Base-by-base conservation (phyloP, 2,329 filamentous ascomycete genomes). In the Didymella pomorum region DNA sequence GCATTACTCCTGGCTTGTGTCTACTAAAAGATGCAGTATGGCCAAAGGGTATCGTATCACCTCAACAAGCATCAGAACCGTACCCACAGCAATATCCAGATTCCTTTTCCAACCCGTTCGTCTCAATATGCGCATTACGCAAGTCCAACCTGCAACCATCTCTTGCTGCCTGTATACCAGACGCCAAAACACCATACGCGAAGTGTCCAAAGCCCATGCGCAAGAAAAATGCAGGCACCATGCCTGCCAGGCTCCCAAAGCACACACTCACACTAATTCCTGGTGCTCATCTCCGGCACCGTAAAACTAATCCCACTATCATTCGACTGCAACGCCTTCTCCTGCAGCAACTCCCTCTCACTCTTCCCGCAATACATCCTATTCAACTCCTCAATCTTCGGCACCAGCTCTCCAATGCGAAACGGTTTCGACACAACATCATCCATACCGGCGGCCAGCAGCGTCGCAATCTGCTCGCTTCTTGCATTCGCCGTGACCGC, bases 371-470 rank as follows among this genome's bases (percentile, higher is more conserved):
- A 47, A 11, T 67, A 71, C 26, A 61, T 68, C 9, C 52, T 63
- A 48, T 78, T 74, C 50, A 83, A 62, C 60, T 83, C 80, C 56
- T 83, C 80, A 48, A 83, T 82, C 69, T 83, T 83, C 1, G 81
- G 81, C 18, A 83, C 73, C 25, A 83, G 66, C 41, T 83, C 81
- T 3, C 76, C 75, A 29, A 83, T 82, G n/a, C 81, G 71, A 62
- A 83, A 83, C 0, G 81, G 81, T 61, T 83, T 83, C 26, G 73
- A 77, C 3, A 83, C 80, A 3, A 83, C 81, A 63, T 82, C 80
- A 59, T 83, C 81, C 77, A 79, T 78, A 25, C 77, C 77, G 1
- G 71, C 77, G 5, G 63, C 71, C 0, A 77, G 58, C 23, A 79
- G 62, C 5, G 76, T 75, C 3, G 71, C 69, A 44, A 79, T 78